Conservation (phyloP, 331 rosid species). For the Quercus lobata region DNA sequence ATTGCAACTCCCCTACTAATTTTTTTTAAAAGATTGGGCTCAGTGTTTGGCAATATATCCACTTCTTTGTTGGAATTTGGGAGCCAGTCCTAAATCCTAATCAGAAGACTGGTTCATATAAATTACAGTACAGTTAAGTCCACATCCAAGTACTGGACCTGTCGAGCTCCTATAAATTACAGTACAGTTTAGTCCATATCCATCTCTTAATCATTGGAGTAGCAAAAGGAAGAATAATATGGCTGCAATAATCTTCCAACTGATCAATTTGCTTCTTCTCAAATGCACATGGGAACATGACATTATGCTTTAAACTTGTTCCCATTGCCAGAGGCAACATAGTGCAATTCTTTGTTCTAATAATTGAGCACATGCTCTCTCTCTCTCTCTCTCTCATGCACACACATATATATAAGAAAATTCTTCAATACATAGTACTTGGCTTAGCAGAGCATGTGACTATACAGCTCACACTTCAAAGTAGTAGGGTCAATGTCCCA, state of each 20-base stretch:
- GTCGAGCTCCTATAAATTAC: no score
- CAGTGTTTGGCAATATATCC: no score
- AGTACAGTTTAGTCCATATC: no score
- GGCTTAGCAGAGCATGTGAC: conserved; percentile 28
- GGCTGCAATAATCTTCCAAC: not conserved
- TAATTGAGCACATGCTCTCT: conserved; percentile 7
- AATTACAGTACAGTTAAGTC: no score
- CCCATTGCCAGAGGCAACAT: not conserved
- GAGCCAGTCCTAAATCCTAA: no score
- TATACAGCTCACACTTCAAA: conserved; percentile 27
- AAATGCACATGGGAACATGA: not conserved
- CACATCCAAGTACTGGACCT: no score
- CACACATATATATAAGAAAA: not conserved
- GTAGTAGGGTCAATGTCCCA: conserved; percentile 25
- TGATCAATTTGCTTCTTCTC: conserved; percentile 3
- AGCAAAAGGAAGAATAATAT: not conserved
- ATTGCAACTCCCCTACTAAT: no score
- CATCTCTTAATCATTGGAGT: not conserved
- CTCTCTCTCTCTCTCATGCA: not conserved
- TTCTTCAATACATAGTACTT: not conserved
- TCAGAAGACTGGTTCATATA: no score
- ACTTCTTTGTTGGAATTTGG: no score
- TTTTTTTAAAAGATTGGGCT: no score
- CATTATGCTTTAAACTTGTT: not conserved
- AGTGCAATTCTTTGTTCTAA: not conserved